phyloP scores from a whole-genome alignment of 495 filamentous ascomycete genomes.

The Corynascus novoguineensis region DNA sequence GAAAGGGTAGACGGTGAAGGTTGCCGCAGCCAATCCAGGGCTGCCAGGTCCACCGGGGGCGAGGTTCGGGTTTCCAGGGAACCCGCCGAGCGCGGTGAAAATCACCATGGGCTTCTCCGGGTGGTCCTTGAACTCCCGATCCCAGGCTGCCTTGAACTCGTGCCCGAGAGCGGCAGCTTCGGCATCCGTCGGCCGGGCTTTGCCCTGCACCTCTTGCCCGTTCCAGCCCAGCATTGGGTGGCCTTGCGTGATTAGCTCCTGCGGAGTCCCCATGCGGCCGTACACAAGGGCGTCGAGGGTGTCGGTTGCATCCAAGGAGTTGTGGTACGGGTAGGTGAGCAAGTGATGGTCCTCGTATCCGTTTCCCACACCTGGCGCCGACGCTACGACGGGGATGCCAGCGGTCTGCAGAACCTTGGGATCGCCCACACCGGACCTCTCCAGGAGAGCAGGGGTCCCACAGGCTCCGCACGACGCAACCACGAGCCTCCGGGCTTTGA shows the following conservation, averaged over 20 bases:
- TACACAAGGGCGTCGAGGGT: conserved; percentile 33
- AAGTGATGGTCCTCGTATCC: conserved; percentile 49
- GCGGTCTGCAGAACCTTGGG: conserved; percentile 32
- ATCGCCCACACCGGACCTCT: conserved; percentile 57
- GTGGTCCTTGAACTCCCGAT: conserved; percentile 38
- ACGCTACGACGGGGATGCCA: conserved; percentile 29
- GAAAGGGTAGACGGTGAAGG: conserved; percentile 48
- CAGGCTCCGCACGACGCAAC: conserved; percentile 55
- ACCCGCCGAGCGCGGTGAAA: neutral
- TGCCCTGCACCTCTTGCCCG: conserved; percentile 40
- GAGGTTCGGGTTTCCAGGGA: neutral
- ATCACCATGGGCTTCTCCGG: neutral
- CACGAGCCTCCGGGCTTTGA: conserved; percentile 46
- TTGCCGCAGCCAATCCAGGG: conserved; percentile 11
- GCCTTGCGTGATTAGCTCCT: conserved; percentile 23
- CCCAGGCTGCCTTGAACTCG: conserved; percentile 39
- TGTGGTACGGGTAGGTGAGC: conserved; percentile 27
- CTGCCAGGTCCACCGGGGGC: neutral
- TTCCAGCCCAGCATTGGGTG: conserved; percentile 43
- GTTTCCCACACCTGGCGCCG: conserved; percentile 46
- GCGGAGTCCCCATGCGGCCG: conserved; percentile 16
- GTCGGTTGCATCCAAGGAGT: conserved; percentile 28
- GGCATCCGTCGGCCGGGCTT: conserved; percentile 36
- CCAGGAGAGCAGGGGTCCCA: conserved; percentile 52
- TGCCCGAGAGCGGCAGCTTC: conserved; percentile 38